These are phyloP conservation scores for Tephrocybe sp. DNA, from an alignment of 768 basidiomycete species.

Conservation along the genomic window DNA sequence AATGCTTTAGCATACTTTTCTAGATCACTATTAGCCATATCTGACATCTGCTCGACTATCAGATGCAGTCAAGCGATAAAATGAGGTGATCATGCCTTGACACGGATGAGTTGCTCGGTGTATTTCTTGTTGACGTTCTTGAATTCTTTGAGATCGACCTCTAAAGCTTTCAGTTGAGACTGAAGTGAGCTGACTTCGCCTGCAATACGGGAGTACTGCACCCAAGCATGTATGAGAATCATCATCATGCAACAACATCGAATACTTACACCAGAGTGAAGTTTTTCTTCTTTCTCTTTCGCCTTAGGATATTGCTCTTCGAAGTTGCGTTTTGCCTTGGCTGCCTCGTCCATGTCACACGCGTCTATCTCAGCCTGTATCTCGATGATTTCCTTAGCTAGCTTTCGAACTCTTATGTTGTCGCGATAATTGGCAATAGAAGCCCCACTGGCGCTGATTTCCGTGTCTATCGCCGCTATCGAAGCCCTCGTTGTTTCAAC, in stretches of 20 bases:
- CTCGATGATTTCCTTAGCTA: conserved; percentile 61
- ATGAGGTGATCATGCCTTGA: conserved; percentile 61
- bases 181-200: conserved; percentile 80
- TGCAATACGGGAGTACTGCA: conserved; percentile 72
- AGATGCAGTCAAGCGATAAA: neutral
- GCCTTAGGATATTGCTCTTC: conserved; percentile 73
- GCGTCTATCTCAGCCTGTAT: conserved; percentile 70
- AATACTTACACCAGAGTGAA: conserved; percentile 61
- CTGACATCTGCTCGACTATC: conserved; percentile 67
- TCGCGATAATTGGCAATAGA: conserved; percentile 71
- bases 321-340: conserved; percentile 80
- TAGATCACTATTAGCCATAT: conserved; percentile 95
- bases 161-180: conserved; percentile 60
- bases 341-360: conserved; percentile 83
- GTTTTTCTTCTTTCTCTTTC: conserved; percentile 67
- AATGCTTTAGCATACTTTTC: conserved; percentile 98
- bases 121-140: conserved; percentile 84
- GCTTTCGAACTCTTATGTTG: conserved; percentile 75
- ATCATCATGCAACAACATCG: neutral
- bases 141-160: conserved; percentile 79
- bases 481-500: conserved; percentile 38
- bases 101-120: conserved; percentile 87
- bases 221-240: neutral
- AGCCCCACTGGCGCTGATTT: conserved; percentile 75
- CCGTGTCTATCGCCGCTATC: conserved; percentile 66